These are phyloP conservation scores for Trebouxia gelatinosa DNA, from an alignment of 163 green algal genomes.

Conservation along the genomic window DNA sequence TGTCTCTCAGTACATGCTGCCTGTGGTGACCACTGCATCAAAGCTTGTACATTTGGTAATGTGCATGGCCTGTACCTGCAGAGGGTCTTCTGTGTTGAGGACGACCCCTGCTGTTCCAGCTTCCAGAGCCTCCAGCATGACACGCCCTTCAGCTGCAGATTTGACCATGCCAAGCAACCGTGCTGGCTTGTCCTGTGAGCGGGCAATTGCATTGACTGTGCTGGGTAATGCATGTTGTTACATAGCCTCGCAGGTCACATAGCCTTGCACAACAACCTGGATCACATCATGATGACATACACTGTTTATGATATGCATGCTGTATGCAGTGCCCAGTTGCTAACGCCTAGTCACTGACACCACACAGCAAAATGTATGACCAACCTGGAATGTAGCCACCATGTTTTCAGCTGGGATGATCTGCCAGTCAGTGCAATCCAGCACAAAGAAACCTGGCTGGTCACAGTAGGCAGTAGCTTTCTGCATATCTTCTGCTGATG, in stretches of 20 bases:
- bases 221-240: too few relatives aligned
- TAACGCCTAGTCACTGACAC: neutral
- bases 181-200: constrained; percentile 39
- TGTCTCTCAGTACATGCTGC: neutral
- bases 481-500: constrained; percentile 10
- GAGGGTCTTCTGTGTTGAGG: constrained; percentile 65
- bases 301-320: neutral
- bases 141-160: constrained; percentile 51
- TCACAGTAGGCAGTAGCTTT: constrained; percentile 22
- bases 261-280: neutral
- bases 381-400: constrained; percentile 72
- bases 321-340: neutral
- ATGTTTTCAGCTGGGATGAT: constrained; percentile 94
- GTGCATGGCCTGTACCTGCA: neutral
- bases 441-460: constrained; percentile 36
- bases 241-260: too few relatives aligned
- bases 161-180: constrained; percentile 61
- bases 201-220: constrained; percentile 1
- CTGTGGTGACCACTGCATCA: neutral
- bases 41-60: neutral
- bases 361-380: neutral
- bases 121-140: constrained; percentile 83
- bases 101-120: constrained; percentile 73
- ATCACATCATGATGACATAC: neutral
- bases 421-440: constrained; percentile 68